Percentiles rank a stretch among this genome's conserved stretches.
phyloP scores from a whole-genome alignment of 1,284 basidiomycete genomes.

The Mycosarcoma mackinlayi region DNA sequence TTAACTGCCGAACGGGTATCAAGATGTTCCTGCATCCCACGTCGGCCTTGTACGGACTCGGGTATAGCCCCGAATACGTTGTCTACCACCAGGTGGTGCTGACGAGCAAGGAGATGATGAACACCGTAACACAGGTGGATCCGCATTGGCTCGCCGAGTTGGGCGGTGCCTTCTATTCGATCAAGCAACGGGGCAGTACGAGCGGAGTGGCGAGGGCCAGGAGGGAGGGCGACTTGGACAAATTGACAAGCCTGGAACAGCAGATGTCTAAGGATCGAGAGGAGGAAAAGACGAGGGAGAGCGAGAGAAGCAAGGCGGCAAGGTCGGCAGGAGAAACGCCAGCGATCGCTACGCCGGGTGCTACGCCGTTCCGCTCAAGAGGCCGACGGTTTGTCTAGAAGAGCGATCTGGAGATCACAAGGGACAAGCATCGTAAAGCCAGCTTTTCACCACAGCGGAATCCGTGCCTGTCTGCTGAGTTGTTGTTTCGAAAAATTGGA shows the following conservation, averaged over 20 bases:
- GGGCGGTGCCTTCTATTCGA: constrained; percentile 90
- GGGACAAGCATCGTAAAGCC: too few species aligned
- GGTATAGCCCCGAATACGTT: constrained; percentile 95
- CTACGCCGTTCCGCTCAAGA: constrained; percentile 32
- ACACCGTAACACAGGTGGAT: constrained; percentile 66
- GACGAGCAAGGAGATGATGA: constrained; percentile 60
- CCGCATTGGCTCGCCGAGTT: constrained; percentile 68
- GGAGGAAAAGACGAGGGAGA: constrained; percentile 13
- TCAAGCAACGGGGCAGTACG: constrained; percentile 81
- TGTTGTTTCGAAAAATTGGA: background rate
- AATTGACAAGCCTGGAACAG: constrained; percentile 82
- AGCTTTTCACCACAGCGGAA: too few species aligned
- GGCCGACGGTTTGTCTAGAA: constrained; percentile 10
- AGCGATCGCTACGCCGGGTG: constrained; percentile 35
- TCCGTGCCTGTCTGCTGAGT: background rate
- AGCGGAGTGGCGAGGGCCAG: constrained; percentile 74
- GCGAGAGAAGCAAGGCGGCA: constrained; percentile 12
- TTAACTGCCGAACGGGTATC: constrained; percentile 92
- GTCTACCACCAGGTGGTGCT: constrained; percentile 84
- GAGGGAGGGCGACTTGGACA: constrained; percentile 84
- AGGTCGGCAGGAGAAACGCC: constrained; percentile 21
- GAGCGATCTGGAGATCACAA: background rate
- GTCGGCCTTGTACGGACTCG: constrained; percentile 92
- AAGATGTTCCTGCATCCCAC: constrained; percentile 91
- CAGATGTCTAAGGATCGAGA: constrained; percentile 61